Base-by-base conservation (phyloP, 2,329 filamentous ascomycete genomes). In the Pyrenophora tritici-repentis region DNA sequence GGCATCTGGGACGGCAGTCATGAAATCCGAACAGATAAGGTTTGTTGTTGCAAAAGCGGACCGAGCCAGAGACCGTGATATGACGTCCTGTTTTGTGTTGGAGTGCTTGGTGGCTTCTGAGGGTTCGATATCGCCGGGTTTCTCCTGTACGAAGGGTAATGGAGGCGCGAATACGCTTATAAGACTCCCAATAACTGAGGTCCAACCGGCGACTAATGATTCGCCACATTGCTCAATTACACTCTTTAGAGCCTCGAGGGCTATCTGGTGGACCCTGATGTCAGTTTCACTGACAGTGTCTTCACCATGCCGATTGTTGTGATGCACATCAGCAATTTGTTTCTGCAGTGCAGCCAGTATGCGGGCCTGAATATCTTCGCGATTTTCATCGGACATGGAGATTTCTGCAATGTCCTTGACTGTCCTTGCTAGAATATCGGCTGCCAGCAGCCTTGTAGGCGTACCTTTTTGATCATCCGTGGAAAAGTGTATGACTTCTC, bases 21-120 rank as follows among this genome's bases (percentile, higher is more conserved):
- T 76, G 66, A 99, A 99, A 72, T 99, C 94, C 0, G 94, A 97
- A 72, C 92, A 96, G 38, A 99, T 88, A 3, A 99, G 84, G 70
- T 97, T 91, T 10, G 96, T 79, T 2, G 92, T 96, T 58, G 85
- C 88, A 71, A 99, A 99, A 0, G 93, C 89, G 13, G 90, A 88
- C 55, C 91, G 84, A 43, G 96, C 89, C 17, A 97, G 82, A 58
- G 87, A 87, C 37, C 86, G 81, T 10, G 91, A 93, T 6, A 79
- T 73, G 8, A 79, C 66, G n/a, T 71, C 61, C 24, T 39, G 17
- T 61, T 48, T 34, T n/a, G 18, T 33, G 20, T 22, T 39, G 12
- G 17, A n/a, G 14, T 29, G 29, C 10, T 16, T 14, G 3, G 43
- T 34, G 18, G 12, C 40, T 22, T 20, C n/a, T 2, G 29, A 12